phyloP scores from a whole-genome alignment of 352 stramenopile genomes.

The Phytophthora sojae region DNA sequence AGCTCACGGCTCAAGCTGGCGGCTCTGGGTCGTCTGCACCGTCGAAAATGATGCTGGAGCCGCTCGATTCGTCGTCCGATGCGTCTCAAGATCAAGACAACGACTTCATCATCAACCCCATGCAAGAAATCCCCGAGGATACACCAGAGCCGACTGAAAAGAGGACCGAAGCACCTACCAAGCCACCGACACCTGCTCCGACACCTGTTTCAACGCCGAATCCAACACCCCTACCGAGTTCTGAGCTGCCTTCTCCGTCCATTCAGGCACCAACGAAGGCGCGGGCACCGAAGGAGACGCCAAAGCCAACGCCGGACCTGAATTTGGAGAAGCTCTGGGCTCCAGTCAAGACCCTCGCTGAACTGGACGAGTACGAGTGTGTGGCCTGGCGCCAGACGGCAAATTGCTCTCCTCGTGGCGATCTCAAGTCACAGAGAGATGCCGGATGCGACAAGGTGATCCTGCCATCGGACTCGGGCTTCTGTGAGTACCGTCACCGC shows the following conservation, averaged over 20 bases:
- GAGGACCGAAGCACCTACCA: neutral
- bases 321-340: constrained; percentile 26
- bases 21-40: constrained; percentile 17
- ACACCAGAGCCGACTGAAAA: constrained; percentile 13
- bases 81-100: constrained; percentile 1
- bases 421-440: constrained; percentile 37
- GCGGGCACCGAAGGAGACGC: constrained; percentile 18
- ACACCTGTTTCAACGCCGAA: too few species aligned
- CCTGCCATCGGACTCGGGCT: constrained; percentile 46
- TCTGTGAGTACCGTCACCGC: constrained; percentile 59
- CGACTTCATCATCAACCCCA: constrained; percentile 28
- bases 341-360: constrained; percentile 31
- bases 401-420: constrained; percentile 51
- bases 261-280: constrained; percentile 6
- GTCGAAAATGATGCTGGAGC: constrained; percentile 17
- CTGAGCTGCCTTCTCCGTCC: constrained; percentile 6
- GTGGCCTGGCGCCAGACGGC: constrained; percentile 55
- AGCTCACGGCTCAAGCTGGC: constrained; percentile 20
- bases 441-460: constrained; percentile 42
- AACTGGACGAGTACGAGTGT: constrained; percentile 54
- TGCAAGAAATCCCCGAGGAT: constrained; percentile 12
- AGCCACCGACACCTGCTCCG: neutral
- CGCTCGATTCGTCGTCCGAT: neutral
- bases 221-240: constrained; percentile 2
- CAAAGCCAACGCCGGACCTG: constrained; percentile 10